These are phyloP conservation scores for Penicillium hordei DNA, from an alignment of 2,329 filamentous ascomycete genomes.

Conservation along the genomic window DNA sequence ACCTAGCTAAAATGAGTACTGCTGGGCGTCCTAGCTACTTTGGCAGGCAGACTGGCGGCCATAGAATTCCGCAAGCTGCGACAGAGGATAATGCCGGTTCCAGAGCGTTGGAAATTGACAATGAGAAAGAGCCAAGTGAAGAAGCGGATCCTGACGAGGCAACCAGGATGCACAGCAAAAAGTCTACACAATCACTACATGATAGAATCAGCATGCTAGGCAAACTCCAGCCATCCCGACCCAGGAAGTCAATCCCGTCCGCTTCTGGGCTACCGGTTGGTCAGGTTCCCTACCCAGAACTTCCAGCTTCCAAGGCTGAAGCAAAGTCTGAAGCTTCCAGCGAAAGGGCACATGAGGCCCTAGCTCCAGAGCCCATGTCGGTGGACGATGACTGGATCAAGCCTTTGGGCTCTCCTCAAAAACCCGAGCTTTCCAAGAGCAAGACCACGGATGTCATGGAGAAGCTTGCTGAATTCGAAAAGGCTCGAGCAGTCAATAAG, in stretches of 20 bases:
- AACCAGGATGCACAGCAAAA: constrained; percentile 70
- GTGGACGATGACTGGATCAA: constrained; percentile 61
- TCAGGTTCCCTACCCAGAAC: constrained; percentile 40
- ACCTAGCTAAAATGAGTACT: constrained; percentile 52
- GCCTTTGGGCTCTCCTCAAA: constrained; percentile 47
- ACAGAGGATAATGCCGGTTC: constrained; percentile 47
- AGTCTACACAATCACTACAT: constrained; percentile 88
- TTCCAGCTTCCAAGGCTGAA: constrained; percentile 32
- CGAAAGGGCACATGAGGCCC: constrained; percentile 23
- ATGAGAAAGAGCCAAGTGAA: constrained; percentile 54
- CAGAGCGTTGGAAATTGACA: constrained; percentile 52
- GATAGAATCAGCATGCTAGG: constrained; percentile 82
- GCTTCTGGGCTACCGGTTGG: constrained; percentile 28
- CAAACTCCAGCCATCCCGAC: constrained; percentile 51
- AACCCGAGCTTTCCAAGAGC: constrained; percentile 60
- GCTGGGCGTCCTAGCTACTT: constrained; percentile 69
- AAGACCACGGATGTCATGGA: constrained; percentile 64
- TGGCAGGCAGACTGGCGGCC: constrained; percentile 68
- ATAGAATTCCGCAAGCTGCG: constrained; percentile 34
- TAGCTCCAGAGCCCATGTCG: constrained; percentile 22
- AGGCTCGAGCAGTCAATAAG: constrained; percentile 23
- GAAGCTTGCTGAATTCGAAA: constrained; percentile 34
- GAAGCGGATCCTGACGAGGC: constrained; percentile 53
- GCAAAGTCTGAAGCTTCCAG: constrained; percentile 26
- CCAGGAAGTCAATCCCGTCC: constrained; percentile 48